phyloP scores from a whole-genome alignment of 805 yeast genomes.

The Metschnikowia arizonensis region DNA sequence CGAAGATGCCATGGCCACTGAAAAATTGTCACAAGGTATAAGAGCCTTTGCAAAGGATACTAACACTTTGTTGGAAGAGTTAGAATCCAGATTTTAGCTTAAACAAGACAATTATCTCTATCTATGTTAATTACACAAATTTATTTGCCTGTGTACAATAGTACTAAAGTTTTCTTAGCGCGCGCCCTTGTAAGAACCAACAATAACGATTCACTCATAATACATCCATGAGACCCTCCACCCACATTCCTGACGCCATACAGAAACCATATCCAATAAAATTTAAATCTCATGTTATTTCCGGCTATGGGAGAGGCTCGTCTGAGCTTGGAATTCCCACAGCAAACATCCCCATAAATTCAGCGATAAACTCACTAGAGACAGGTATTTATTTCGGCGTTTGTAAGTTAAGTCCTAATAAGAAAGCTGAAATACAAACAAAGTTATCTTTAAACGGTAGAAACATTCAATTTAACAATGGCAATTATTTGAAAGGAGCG shows the following conservation, averaged over 20 bases:
- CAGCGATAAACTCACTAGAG: slow-evolving; percentile 39
- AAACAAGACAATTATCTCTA: background rate
- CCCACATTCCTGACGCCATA: slow-evolving; percentile 40
- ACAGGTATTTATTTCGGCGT: slow-evolving; percentile 93
- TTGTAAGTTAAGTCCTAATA: slow-evolving; percentile 35
- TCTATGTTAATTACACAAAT: background rate
- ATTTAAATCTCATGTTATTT: slow-evolving; percentile 46
- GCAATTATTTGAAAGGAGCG: slow-evolving; percentile 43
- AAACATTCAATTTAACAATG: slow-evolving; percentile 53
- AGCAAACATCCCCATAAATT: slow-evolving; percentile 73
- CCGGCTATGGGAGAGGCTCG: slow-evolving; percentile 96
- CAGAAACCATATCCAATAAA: slow-evolving; percentile 52
- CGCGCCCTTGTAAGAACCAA: no score
- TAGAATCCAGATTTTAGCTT: slow-evolving; percentile 51
- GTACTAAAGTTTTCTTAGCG: background rate
- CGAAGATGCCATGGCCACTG: slow-evolving; percentile 98
- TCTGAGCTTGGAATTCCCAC: slow-evolving; percentile 93
- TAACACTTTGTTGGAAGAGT: slow-evolving; percentile 64
- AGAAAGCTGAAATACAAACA: slow-evolving; percentile 6
- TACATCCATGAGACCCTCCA: slow-evolving; percentile 37
- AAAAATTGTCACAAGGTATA: slow-evolving; percentile 96
- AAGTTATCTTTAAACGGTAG: slow-evolving; percentile 21
- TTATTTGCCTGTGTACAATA: background rate
- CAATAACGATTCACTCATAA: background rate
- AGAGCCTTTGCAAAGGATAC: slow-evolving; percentile 95